A percentile compares a stretch with the other conserved stretches of the same genome.
These are phyloP conservation scores for Coemansia sp. DNA, from an alignment of 192 early-diverging fungal species.

Conservation along the genomic window DNA sequence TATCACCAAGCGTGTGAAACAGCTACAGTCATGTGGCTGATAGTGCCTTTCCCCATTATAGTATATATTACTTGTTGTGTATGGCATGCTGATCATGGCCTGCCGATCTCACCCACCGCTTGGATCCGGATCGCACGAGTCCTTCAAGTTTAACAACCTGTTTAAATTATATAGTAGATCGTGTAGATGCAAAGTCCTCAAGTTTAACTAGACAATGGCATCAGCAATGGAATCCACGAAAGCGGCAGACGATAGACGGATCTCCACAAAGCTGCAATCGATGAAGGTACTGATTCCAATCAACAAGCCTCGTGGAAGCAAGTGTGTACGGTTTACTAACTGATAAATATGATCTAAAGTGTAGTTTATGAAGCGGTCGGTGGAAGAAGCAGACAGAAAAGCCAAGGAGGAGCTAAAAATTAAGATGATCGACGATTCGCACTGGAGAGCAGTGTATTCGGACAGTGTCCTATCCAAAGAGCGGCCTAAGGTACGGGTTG, in stretches of 20 bases:
- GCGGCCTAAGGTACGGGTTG: conserved; percentile 16
- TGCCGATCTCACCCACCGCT: no score
- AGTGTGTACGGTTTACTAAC: no score
- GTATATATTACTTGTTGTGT: no score
- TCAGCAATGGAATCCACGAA: not conserved
- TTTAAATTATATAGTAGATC: no score
- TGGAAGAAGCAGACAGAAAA: conserved; percentile 25
- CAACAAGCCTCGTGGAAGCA: no score
- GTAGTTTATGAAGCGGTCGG: conserved; percentile 54
- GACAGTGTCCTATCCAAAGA: conserved; percentile 24
- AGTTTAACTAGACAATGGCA: not conserved
- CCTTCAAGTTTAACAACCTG: no score
- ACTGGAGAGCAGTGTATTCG: conserved; percentile 45
- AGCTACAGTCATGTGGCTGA: no score
- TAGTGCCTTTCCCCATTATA: no score
- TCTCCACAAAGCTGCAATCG: conserved; percentile 16
- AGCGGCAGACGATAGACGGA: conserved; percentile 2
- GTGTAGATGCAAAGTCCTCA: not conserved
- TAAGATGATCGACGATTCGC: conserved; percentile 42
- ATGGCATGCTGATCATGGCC: no score
- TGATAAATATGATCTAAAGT: not conserved
- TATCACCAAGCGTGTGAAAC: no score
- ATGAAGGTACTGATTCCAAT: conserved; percentile 11
- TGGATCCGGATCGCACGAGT: no score
- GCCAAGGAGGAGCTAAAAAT: conserved; percentile 29